Conservation (phyloP, 1,284 basidiomycete species). For the Prillingera fragicola region DNA sequence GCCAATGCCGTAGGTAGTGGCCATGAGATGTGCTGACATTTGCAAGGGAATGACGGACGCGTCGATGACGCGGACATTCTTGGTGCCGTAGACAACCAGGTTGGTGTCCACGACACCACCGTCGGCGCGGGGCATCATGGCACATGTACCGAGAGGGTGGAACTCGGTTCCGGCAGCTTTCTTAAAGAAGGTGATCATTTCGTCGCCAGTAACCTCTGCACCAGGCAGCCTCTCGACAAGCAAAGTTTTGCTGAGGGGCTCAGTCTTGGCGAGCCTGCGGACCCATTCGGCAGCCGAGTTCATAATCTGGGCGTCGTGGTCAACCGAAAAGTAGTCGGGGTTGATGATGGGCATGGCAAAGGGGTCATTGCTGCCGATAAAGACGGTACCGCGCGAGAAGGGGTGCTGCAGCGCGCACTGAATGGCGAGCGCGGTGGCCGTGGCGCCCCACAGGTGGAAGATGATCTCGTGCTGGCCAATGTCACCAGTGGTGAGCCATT, state of each 20-base stretch:
- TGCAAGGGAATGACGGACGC: constrained; percentile 50
- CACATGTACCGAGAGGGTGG: constrained; percentile 60
- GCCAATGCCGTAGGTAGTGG: constrained; percentile 61
- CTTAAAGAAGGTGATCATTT: constrained; percentile 40
- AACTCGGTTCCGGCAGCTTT: constrained; percentile 47
- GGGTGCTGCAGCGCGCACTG: constrained; percentile 47
- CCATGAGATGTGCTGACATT: constrained; percentile 47
- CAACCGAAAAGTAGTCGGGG: constrained; percentile 55
- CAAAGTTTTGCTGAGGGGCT: constrained; percentile 31
- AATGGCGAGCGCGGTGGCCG: constrained; percentile 18
- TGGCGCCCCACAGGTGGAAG: constrained; percentile 37
- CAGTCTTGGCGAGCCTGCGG: constrained; percentile 30
- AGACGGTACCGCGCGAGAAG: constrained; percentile 47
- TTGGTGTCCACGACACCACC: constrained; percentile 64
- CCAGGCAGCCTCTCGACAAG: constrained; percentile 29
- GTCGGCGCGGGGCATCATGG: constrained; percentile 58
- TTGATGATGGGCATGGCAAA: constrained; percentile 59
- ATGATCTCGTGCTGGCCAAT: constrained; percentile 46
- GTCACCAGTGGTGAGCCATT: constrained; percentile 30
- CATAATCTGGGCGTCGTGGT: constrained; percentile 41
- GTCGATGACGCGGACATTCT: constrained; percentile 52
- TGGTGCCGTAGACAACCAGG: constrained; percentile 59
- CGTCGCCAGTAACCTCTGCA: constrained; percentile 16
- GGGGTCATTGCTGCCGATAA: constrained; percentile 55
- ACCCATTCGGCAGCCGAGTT: constrained; percentile 31